These are phyloP conservation scores for Yarrowia phangngaensis DNA, from an alignment of 805 yeast species.

Conservation along the genomic window DNA sequence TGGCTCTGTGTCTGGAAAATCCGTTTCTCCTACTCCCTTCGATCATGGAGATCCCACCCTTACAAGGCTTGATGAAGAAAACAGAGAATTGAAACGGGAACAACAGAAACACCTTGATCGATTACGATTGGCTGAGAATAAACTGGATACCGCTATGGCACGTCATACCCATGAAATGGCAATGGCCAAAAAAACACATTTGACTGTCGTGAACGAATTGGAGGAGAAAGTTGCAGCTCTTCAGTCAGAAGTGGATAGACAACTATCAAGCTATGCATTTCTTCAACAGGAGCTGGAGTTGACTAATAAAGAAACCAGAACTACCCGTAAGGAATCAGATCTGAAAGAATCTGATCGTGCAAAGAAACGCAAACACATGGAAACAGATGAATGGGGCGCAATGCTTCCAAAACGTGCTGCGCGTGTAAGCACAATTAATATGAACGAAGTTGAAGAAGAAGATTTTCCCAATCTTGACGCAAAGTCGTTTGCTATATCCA, in stretches of 20 bases:
- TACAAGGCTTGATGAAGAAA: not conserved
- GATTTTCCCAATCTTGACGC: slow-evolving; percentile 16
- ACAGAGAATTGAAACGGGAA: slow-evolving; percentile 13
- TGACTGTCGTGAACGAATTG: not conserved
- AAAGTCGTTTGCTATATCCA: too few relatives aligned
- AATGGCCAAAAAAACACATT: slow-evolving; percentile 8
- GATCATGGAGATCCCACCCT: too few relatives aligned
- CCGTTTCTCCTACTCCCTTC: too few relatives aligned
- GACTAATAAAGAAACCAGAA: slow-evolving; percentile 1
- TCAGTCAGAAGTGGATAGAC: slow-evolving; percentile 8
- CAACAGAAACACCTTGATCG: slow-evolving; percentile 7
- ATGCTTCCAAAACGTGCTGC: slow-evolving; percentile 12
- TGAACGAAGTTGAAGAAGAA: slow-evolving; percentile 1
- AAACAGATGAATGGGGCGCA: slow-evolving; percentile 16
- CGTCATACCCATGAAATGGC: slow-evolving; percentile 7
- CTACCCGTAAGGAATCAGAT: not conserved
- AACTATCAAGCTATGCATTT: slow-evolving; percentile 7
- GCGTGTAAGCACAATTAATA: not conserved
- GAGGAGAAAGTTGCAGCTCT: slow-evolving; percentile 8
- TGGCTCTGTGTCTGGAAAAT: too few relatives aligned
- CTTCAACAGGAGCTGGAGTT: slow-evolving; percentile 13
- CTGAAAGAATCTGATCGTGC: not conserved
- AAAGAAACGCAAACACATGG: not conserved
- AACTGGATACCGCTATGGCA: not conserved
- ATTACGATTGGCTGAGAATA: slow-evolving; percentile 10